Percentiles rank a stretch among this genome's conserved stretches.
phyloP scores from a whole-genome alignment of 2,329 filamentous ascomycete species.

The Colletotrichum ledebouriae region DNA sequence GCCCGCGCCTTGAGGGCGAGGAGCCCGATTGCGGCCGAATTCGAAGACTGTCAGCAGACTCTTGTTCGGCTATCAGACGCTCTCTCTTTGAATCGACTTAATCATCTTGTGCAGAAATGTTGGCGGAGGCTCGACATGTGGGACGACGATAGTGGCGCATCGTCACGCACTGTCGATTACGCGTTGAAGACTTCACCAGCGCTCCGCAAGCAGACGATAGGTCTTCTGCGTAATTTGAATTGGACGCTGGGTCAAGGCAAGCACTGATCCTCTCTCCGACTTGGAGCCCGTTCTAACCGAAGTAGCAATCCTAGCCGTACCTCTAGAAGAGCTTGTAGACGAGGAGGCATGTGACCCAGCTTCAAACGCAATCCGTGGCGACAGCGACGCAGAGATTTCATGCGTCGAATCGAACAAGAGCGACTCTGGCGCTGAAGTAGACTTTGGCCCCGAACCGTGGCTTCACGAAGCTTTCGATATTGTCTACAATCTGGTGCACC shows the following conservation, averaged over 20 bases:
- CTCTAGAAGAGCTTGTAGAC: neutral
- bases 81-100: neutral
- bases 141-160: constrained; percentile 1
- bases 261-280: neutral
- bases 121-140: neutral
- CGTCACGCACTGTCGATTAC: neutral
- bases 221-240: neutral
- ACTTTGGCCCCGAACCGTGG: neutral
- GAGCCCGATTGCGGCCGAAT: neutral
- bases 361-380: neutral
- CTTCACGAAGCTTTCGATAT: constrained; percentile 12
- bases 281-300: neutral
- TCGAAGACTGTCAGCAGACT: neutral
- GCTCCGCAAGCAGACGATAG: neutral
- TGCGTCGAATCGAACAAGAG: neutral
- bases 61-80: neutral
- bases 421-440: neutral
- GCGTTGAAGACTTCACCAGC: neutral
- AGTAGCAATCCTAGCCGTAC: neutral
- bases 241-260: neutral
- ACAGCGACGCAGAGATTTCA: too few relatives aligned
- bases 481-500: neutral
- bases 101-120: neutral
- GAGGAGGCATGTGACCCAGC: neutral
- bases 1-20: neutral